Evolutionary conservation across 1,284 basidiomycete species (phyloP).

Genomic region (Neolentinus lepideus): DNA sequence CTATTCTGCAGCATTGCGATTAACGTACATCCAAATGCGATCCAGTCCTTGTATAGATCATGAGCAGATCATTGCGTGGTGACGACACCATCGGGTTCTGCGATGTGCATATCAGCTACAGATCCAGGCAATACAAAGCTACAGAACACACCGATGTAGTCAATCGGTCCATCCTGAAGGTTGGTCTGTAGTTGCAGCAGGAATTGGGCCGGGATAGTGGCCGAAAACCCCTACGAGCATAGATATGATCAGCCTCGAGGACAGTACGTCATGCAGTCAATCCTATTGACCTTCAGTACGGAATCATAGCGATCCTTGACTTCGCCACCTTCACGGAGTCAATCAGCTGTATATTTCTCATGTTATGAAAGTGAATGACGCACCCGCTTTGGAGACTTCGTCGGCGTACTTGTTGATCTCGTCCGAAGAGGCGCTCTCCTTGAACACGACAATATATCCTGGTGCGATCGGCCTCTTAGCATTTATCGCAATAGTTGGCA

Average conservation of each 20-base stretch:
- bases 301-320: constrained; percentile 32
- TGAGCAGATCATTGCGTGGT: constrained; percentile 29
- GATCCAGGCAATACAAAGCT: neutral
- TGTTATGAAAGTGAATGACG: constrained; percentile 3
- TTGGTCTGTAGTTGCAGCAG: constrained; percentile 26
- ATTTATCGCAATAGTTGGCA: neutral
- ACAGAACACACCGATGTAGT: constrained; percentile 43
- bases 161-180: constrained; percentile 32
- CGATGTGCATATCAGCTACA: neutral
- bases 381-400: constrained; percentile 34
- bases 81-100: constrained; percentile 41
- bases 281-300: constrained; percentile 23
- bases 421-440: constrained; percentile 33
- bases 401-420: constrained; percentile 36
- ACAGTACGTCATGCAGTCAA: neutral
- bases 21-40: neutral
- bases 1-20: constrained; percentile 1
- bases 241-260: constrained; percentile 1
- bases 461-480: constrained; percentile 3
- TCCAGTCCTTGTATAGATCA: neutral
- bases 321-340: constrained; percentile 29
- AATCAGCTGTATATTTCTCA: neutral
- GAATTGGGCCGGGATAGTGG: constrained; percentile 33
- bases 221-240: constrained; percentile 45
- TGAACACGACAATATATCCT: constrained; percentile 59